Evolutionary conservation across 257 asterid genomes (phyloP), one percentile per base, ranked within the genome.

Genomic region (Lycium ferocissimum): DNA sequence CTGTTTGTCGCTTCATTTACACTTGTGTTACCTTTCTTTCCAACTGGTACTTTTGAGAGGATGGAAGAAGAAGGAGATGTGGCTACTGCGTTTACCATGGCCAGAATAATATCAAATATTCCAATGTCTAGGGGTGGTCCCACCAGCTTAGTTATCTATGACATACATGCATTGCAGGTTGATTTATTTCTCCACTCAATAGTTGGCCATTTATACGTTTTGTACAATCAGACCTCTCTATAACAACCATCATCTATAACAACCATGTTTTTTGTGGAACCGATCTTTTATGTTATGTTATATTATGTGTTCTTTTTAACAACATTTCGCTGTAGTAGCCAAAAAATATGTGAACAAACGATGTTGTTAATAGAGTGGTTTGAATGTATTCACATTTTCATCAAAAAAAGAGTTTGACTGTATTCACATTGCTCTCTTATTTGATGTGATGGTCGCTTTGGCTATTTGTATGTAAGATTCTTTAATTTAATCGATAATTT

Each of bases 1-100:
- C 90, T 94, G 78, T 95, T 94, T 84, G 96, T 90, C 78, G 99
- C 98, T 82, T 95, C 99, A 4, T 94, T 95, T 84, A 86, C 95
- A 0, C 86, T 95, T 86, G 97, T 94, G 53, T 85, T 95, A 85
- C 99, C 99, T 81, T 95, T 94, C 92, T 95, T 95, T 67, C 98
- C 99, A 56, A 95, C 98, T 43, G 99, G 98, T 84, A 91, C 98
- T 63, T 95, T 95, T 84, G 99, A 95, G 86, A 89, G 99, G 75
- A 90, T 93, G 83, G 99, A 95, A 88, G 99, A 94, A 93, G 98
- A 95, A 87, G 99, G 99, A 45, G 98, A 95, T 88, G 98, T 95
- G 6, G 99, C 99, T 49, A 95, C 98, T 83, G 98, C 98, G 2
- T 95, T 93, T 88, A 95, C 99, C 80, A 90, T 95, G 98, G 99